These are phyloP conservation scores for Myochromella boudieri DNA, from an alignment of 768 basidiomycete species.

Conservation along the genomic window DNA sequence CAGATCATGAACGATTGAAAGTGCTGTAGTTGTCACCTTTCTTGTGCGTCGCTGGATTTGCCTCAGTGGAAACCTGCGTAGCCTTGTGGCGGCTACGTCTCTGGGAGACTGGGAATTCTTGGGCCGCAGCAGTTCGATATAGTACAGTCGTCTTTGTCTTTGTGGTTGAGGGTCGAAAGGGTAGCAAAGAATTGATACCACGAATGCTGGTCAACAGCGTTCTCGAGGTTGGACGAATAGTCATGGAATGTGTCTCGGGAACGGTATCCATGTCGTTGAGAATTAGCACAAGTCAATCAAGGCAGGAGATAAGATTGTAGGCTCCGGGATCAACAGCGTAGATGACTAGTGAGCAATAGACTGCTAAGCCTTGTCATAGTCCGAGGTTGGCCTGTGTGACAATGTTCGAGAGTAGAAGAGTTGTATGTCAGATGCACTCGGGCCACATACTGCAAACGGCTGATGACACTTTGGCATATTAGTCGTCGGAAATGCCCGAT, in stretches of 20 bases:
- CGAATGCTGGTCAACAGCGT: not conserved
- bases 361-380: constrained; percentile 12
- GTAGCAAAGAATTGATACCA: constrained; percentile 2
- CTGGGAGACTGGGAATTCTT: not conserved
- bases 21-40: constrained; percentile 10
- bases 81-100: not conserved
- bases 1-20: not conserved
- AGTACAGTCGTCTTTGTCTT: not conserved
- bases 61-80: not conserved
- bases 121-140: not conserved
- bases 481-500: constrained; percentile 16
- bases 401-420: constrained; percentile 1
- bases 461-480: not conserved
- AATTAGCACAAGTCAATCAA: constrained; percentile 8
- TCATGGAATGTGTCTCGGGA: not conserved
- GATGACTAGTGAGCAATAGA: constrained; percentile 1
- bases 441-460: not conserved
- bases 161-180: constrained; percentile 2
- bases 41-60: constrained; percentile 4
- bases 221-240: constrained; percentile 2
- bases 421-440: not conserved
- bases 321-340: not conserved
- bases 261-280: not conserved
- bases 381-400: constrained; percentile 1
- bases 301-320: not conserved